Base-by-base conservation (phyloP, 495 filamentous ascomycete species). In the Aspergillus biplanus region DNA sequence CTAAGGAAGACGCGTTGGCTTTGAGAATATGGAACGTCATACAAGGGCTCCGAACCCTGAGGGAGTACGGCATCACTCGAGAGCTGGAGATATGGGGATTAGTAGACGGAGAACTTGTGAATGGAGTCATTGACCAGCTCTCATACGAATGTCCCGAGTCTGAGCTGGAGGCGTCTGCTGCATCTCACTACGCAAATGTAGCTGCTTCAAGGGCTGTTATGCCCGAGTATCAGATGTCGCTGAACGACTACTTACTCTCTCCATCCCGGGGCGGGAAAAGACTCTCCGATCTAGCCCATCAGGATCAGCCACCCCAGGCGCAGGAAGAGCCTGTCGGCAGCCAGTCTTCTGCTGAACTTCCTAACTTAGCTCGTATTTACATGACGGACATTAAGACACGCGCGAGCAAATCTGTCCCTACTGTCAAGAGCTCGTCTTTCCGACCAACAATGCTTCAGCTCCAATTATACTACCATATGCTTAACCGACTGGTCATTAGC, bases 81-180 rank as follows among this genome's bases (percentile, higher is more conserved):
- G 95, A 99, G 76, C 73, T 98, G 47, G 90, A 96, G 68, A 83
- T 99, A n/a, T 99, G 96, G 92, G 95, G 94, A 5, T 67, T 88
- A 39, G 71, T 97, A 15, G 89, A 94, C 57, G 93, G 92, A 9
- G 81, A 93, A 69, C 72, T 97, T 49, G 87, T 99, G 56, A 93
- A 89, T 73, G 95, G 96, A 6, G 77, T 98, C 53, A 93, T 99
- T 67, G 95, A 99, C 69, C 86, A 93, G 73, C 73, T 99, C 6
- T 90, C 87, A 31, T 93, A 90, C 64, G 80, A 82, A 37, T 90
- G 90, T 69, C 93, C 93, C 0, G 87, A 95, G 63, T 73, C 80
- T 2, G 82, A 85, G 52, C 82, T 92, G 15, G 89, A 92, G 72
- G 83, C 84, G 12, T 75, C 77, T 34, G 78, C 75, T 58, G 73